These are phyloP conservation scores for Berkeleyomyces rouxiae DNA, from an alignment of 2,329 filamentous ascomycete genomes.

Conservation along the genomic window DNA sequence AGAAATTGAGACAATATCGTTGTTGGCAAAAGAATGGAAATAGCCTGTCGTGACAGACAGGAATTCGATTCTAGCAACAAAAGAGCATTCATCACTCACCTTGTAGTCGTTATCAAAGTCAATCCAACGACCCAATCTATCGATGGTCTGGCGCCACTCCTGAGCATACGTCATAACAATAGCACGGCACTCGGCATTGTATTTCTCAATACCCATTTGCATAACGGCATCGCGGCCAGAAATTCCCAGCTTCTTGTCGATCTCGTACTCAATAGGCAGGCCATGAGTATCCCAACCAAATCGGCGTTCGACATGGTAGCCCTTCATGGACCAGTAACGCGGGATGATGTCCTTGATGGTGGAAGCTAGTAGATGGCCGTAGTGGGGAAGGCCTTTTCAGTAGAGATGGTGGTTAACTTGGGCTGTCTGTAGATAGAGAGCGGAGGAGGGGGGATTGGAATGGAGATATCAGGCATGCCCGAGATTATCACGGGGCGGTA, in stretches of 20 bases:
- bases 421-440: neutral
- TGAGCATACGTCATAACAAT: conserved; percentile 73
- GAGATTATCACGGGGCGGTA: neutral
- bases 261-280: conserved; percentile 78
- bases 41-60: too few relatives aligned
- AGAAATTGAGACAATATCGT: neutral
- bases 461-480: neutral
- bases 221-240: conserved; percentile 65
- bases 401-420: neutral
- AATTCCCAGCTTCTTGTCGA: conserved; percentile 77
- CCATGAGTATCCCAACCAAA: conserved; percentile 85
- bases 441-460: neutral
- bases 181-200: conserved; percentile 69
- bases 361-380: conserved; percentile 56
- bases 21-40: too few relatives aligned
- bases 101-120: conserved; percentile 72
- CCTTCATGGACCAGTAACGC: conserved; percentile 85
- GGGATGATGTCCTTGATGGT: conserved; percentile 90
- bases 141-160: conserved; percentile 67
- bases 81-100: conserved; percentile 20
- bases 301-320: conserved; percentile 65
- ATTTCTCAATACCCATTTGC: conserved; percentile 63
- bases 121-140: conserved; percentile 57
- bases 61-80: too few relatives aligned
- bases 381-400: conserved; percentile 17